Evolutionary conservation across 2,329 filamentous ascomycete genomes (phyloP).

Genomic region (Paecilomyces sp.): DNA sequence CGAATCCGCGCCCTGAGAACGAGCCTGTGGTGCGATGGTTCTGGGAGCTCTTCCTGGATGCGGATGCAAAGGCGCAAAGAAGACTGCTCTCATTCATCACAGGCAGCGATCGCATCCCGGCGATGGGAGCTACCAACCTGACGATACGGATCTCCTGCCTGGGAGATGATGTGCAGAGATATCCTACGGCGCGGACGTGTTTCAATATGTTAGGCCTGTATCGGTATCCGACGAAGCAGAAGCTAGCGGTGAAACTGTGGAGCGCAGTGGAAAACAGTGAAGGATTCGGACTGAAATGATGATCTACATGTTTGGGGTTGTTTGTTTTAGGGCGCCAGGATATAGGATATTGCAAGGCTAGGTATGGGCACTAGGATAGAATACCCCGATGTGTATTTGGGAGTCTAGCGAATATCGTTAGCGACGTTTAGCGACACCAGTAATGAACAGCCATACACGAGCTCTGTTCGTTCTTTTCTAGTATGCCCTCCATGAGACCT

Average conservation of each 20-base stretch:
- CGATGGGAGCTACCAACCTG: slow-evolving; percentile 74
- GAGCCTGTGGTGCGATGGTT: slow-evolving; percentile 76
- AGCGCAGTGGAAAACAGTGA: slow-evolving; percentile 82
- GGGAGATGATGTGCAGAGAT: slow-evolving; percentile 66
- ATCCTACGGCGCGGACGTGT: slow-evolving; percentile 81
- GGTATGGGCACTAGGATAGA: background rate
- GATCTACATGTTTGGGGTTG: slow-evolving; percentile 13
- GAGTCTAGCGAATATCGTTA: background rate
- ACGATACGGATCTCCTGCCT: slow-evolving; percentile 69
- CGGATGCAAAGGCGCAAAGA: slow-evolving; percentile 62
- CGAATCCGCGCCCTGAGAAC: slow-evolving; percentile 41
- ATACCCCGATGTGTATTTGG: background rate
- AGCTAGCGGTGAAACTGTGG: slow-evolving; percentile 69
- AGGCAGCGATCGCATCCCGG: slow-evolving; percentile 82
- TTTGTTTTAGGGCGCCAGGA: background rate
- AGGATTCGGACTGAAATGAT: slow-evolving; percentile 79
- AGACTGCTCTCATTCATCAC: slow-evolving; percentile 81
- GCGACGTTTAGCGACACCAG: background rate
- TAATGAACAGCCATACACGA: background rate
- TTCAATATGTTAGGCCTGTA: slow-evolving; percentile 80
- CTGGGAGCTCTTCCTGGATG: slow-evolving; percentile 70
- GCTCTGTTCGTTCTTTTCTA: background rate
- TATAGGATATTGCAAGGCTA: background rate
- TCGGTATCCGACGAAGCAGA: slow-evolving; percentile 59
- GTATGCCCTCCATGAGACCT: too few species aligned